Percentiles rank a stretch among this genome's conserved stretches.
These are phyloP conservation scores for Butyriboletus loyo DNA, from an alignment of 768 basidiomycete species.

Conservation along the genomic window DNA sequence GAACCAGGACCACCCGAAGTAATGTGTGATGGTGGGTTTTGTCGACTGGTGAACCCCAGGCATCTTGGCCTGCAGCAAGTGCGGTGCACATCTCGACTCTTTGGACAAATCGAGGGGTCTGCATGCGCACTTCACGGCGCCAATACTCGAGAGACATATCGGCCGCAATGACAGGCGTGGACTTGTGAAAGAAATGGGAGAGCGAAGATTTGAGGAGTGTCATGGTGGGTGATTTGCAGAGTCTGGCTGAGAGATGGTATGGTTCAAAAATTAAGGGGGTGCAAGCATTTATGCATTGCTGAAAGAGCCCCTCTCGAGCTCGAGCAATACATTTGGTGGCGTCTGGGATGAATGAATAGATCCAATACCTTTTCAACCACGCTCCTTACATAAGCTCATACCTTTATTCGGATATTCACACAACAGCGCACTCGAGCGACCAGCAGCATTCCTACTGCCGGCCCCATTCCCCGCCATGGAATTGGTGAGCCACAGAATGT, in stretches of 20 bases:
- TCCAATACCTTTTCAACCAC: too few species aligned
- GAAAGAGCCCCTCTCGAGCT: neutral
- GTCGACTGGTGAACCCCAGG: neutral
- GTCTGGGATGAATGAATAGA: too few species aligned
- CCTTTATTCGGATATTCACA: too few species aligned
- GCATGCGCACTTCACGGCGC: neutral
- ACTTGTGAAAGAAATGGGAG: neutral
- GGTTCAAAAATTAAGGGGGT: fast-evolving
- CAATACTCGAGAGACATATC: slow-evolving; percentile 4
- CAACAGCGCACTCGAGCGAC: too few species aligned
- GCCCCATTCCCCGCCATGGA: too few species aligned
- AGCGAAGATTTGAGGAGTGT: slow-evolving; percentile 1
- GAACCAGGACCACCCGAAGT: neutral
- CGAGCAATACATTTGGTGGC: neutral
- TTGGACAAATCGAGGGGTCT: slow-evolving; percentile 1
- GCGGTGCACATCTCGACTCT: slow-evolving; percentile 14
- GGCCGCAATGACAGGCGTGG: neutral
- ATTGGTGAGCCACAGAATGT: too few species aligned
- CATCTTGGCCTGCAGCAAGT: neutral
- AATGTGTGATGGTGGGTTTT: slow-evolving; percentile 6
- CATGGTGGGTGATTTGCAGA: neutral
- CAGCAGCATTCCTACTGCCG: too few species aligned
- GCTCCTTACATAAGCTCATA: too few species aligned
- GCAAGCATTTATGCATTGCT: neutral
- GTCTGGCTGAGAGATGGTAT: neutral